Conservation (phyloP, 2,329 filamentous ascomycete genomes). For the Cordyceps cateniannulata region DNA sequence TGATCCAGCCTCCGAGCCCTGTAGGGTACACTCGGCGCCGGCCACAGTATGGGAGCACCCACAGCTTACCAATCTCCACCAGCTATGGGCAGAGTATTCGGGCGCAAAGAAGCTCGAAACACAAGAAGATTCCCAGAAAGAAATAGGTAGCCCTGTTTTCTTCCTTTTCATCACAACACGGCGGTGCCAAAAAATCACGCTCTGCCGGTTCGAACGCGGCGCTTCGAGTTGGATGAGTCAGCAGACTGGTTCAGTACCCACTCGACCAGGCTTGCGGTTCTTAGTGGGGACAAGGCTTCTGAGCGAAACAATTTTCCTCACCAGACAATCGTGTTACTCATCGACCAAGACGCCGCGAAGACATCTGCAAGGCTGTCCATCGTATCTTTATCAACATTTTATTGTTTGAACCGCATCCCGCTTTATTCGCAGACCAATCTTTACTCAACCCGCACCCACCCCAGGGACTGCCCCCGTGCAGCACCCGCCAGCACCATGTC, state of each 20-base stretch:
- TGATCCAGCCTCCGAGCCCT: background rate
- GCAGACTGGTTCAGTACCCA: background rate
- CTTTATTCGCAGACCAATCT: background rate
- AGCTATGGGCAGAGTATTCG: background rate
- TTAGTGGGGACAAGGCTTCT: background rate
- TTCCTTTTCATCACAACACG: background rate
- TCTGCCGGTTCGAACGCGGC: slow-evolving; percentile 6
- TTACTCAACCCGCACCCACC: background rate
- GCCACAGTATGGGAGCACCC: background rate
- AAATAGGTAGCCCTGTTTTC: background rate
- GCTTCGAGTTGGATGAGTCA: slow-evolving; percentile 9
- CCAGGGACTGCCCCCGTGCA: background rate
- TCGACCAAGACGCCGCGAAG: background rate
- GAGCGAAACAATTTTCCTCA: slow-evolving; percentile 9
- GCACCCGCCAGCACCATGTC: slow-evolving; percentile 31
- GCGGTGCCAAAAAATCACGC: background rate
- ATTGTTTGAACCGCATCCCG: background rate
- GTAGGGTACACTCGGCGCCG: slow-evolving; percentile 1
- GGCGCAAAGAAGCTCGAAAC: too few species aligned
- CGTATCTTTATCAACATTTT: background rate
- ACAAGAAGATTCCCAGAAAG: background rate
- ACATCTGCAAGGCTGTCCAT: background rate
- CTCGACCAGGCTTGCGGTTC: background rate
- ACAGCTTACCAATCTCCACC: background rate
- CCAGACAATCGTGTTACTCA: slow-evolving; percentile 6